A percentile compares a stretch with the other conserved stretches of the same genome.
Evolutionary conservation across 2,329 filamentous ascomycete species (phyloP).

Genomic region (Penicillium frequentans): DNA sequence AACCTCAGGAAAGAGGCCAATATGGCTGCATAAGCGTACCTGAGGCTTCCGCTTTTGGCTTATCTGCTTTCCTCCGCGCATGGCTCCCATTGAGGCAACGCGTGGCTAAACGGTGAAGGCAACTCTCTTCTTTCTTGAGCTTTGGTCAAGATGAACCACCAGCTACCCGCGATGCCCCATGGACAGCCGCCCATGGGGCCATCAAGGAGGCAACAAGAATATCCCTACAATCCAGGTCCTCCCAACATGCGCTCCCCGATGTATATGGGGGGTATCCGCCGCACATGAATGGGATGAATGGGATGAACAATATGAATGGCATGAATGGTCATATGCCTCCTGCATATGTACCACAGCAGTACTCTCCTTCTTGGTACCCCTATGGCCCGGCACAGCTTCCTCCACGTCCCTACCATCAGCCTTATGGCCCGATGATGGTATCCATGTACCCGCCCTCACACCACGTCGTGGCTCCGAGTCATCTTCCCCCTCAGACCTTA

Average conservation of each 20-base stretch:
- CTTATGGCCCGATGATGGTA: conserved; percentile 45
- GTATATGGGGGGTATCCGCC: conserved; percentile 58
- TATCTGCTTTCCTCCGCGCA: conserved; percentile 30
- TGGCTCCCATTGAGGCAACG: conserved; percentile 43
- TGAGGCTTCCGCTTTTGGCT: conserved; percentile 17
- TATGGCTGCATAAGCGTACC: conserved; percentile 38
- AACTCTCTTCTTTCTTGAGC: conserved; percentile 24
- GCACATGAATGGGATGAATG: conserved; percentile 53
- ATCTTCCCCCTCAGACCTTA: conserved; percentile 36
- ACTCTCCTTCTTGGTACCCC: conserved; percentile 46
- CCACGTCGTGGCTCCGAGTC: conserved; percentile 39
- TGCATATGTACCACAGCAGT: conserved; percentile 46
- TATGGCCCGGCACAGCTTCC: conserved; percentile 43
- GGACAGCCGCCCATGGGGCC: conserved; percentile 53
- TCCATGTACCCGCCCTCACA: conserved; percentile 45
- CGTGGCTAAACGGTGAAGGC: conserved; percentile 40
- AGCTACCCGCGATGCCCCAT: conserved; percentile 46
- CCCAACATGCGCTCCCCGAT: conserved; percentile 59
- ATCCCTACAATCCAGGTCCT: conserved; percentile 43
- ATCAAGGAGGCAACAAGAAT: conserved; percentile 48
- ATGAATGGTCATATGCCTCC: conserved; percentile 46
- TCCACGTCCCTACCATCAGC: conserved; percentile 41
- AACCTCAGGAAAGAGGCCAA: conserved; percentile 22
- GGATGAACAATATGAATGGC: conserved; percentile 1
- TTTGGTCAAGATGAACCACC: conserved; percentile 47